phyloP scores from a whole-genome alignment of 257 asterid species.

The Cruciata laevipes region DNA sequence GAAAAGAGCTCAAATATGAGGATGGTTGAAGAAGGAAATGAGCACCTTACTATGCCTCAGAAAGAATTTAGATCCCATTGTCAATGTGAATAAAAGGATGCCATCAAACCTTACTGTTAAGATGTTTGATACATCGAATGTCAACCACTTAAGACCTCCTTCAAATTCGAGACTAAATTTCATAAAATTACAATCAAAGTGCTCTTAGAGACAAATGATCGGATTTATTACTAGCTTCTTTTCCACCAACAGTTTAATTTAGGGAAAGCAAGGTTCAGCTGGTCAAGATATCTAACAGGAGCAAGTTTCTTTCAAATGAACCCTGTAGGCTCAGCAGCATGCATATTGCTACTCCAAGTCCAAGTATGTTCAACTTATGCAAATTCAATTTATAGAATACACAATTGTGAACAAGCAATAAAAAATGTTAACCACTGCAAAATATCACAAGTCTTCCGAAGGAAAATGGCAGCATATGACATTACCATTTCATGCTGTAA shows the following conservation, averaged over 20 bases:
- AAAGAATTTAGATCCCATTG: background rate
- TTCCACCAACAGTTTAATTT: background rate
- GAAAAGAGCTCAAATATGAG: slow-evolving; percentile 9
- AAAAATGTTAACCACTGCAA: background rate
- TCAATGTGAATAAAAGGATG: too few species aligned
- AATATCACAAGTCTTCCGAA: background rate
- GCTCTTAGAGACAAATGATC: background rate
- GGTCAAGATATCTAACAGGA: background rate
- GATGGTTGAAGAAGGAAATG: background rate
- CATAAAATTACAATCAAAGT: background rate
- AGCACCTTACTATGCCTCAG: background rate
- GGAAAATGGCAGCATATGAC: slow-evolving; percentile 3
- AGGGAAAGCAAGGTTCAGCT: background rate
- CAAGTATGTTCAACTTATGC: background rate
- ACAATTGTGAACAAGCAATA: background rate
- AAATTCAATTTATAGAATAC: background rate
- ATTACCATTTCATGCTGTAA: slow-evolving; percentile 55
- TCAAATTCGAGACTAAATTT: background rate
- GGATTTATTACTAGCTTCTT: background rate
- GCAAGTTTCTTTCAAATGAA: background rate
- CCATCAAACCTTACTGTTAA: background rate
- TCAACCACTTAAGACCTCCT: background rate
- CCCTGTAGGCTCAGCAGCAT: background rate
- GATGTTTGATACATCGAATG: background rate
- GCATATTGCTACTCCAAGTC: too few species aligned